Base-by-base conservation (phyloP, 139 green algal genomes). In the Micractinium sp. region DNA sequence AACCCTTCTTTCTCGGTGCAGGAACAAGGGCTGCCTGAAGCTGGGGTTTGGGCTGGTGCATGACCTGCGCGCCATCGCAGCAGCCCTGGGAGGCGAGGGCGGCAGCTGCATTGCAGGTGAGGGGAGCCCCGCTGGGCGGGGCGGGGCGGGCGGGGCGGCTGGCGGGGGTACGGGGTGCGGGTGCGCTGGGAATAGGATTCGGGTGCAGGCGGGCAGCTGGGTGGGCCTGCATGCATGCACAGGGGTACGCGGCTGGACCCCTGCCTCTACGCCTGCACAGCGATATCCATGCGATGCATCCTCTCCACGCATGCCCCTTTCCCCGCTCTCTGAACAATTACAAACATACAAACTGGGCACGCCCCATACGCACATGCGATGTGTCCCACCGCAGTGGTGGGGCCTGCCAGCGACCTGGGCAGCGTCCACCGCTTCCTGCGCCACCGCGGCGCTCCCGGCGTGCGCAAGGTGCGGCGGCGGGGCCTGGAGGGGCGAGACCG, bases 11-110 rank as follows among this genome's bases (percentile, higher is more conserved):
- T 7, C 31, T 13, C 35, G 2, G 13, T 16, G 47, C 47, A 82
- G 69, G 25, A 71, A 81, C 85, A 71, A 67, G 38, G 15, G 14
- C 67, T 87, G 83, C 82, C 41, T 93, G 39, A 89, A 93, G 89
- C 82, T 93, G 9, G 92, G 92, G 9, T 94, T 90, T 81, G 82
- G 82, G 5, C 38, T 95, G 23, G 69, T 90, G 25, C 69, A 81
- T 36, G 92, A 94, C 60, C 29, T 94, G 31, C 41, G 78, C 0
- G 92, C 92, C 18, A 82, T 94, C 39, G 86, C 82, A 25, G 74
- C 61, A 18, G 86, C 89, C 0, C 76, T 94, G 31, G 91, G 91
- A 0, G 78, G 66, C 41, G 89, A 91, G 56, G 88, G 88, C 4
- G 86, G 69, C 60, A 86, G 81, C 61, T 95, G 90, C 85, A 84